Conservation (phyloP, 495 filamentous ascomycete genomes). For the Xylaria acuta region DNA sequence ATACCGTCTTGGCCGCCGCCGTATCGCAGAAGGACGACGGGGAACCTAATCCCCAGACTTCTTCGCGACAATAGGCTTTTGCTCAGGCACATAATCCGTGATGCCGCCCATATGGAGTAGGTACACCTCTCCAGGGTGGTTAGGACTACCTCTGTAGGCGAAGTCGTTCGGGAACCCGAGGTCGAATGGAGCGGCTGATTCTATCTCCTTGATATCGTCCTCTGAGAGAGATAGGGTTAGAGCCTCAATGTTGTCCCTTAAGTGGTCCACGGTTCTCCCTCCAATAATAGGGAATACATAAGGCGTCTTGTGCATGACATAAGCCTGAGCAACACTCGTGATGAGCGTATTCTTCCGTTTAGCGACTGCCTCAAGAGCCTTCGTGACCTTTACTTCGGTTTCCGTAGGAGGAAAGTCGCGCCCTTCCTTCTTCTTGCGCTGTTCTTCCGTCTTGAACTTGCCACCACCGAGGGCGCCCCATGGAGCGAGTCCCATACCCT, state of each 20-base stretch:
- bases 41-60: conserved; percentile 42
- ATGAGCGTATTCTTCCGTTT: conserved; percentile 57
- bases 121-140: conserved; percentile 50
- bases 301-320: conserved; percentile 74
- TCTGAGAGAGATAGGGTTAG: conserved; percentile 60
- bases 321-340: conserved; percentile 71
- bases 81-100: conserved; percentile 51
- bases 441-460: conserved; percentile 63
- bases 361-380: conserved; percentile 64
- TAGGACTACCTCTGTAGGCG: conserved; percentile 48
- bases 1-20: conserved; percentile 2
- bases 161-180: conserved; percentile 66
- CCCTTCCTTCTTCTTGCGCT: conserved; percentile 39
- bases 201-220: conserved; percentile 71
- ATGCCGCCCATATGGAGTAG: conserved; percentile 52
- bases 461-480: conserved; percentile 71
- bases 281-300: conserved; percentile 82
- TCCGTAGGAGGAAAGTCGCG: conserved; percentile 35
- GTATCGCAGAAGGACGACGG: conserved; percentile 8
- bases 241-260: conserved; percentile 73
- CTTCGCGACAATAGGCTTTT: conserved; percentile 41
- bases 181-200: conserved; percentile 66
- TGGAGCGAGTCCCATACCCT: conserved; percentile 73
- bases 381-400: conserved; percentile 58
- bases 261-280: conserved; percentile 61